phyloP scores from a whole-genome alignment of 2,329 filamentous ascomycete species.

The Neonectria sp. region DNA sequence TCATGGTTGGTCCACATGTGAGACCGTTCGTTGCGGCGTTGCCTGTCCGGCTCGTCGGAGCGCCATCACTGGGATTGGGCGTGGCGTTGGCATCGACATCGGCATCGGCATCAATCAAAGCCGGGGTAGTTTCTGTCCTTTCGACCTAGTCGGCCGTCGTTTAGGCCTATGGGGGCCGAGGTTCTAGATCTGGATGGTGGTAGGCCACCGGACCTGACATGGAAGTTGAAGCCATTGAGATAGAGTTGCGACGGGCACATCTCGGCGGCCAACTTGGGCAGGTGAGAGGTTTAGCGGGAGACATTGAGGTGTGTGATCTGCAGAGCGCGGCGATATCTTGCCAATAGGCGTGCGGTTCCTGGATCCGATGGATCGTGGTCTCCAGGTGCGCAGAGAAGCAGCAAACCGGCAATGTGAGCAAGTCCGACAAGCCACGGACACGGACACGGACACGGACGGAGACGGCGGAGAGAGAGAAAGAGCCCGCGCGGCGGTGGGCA shows the following conservation, averaged over 20 bases:
- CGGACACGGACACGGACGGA: no score
- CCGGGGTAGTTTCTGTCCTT: neutral
- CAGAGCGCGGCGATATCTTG: neutral
- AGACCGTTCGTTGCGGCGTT: neutral
- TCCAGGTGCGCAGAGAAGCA: neutral
- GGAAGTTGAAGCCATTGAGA: conserved; percentile 11
- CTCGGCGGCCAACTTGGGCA: conserved; percentile 25
- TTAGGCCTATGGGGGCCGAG: conserved; percentile 6
- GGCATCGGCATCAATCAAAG: conserved; percentile 5
- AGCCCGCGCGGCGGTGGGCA: neutral
- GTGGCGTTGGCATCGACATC: conserved; percentile 9
- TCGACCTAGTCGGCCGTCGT: neutral
- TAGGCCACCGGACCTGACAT: conserved; percentile 2
- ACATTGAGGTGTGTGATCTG: neutral
- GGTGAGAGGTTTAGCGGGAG: conserved; percentile 15
- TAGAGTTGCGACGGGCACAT: conserved; percentile 30
- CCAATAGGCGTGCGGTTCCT: neutral
- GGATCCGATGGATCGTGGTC: neutral
- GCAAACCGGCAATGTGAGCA: neutral
- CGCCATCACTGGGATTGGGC: conserved; percentile 6
- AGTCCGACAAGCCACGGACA: neutral
- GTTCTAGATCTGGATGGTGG: conserved; percentile 12
- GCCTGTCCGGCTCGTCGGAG: conserved; percentile 5
- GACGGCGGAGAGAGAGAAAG: neutral
- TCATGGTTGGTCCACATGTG: conserved; percentile 14